These are phyloP conservation scores for Saccharomycopsis malanga DNA, from an alignment of 805 yeast genomes.

Conservation along the genomic window DNA sequence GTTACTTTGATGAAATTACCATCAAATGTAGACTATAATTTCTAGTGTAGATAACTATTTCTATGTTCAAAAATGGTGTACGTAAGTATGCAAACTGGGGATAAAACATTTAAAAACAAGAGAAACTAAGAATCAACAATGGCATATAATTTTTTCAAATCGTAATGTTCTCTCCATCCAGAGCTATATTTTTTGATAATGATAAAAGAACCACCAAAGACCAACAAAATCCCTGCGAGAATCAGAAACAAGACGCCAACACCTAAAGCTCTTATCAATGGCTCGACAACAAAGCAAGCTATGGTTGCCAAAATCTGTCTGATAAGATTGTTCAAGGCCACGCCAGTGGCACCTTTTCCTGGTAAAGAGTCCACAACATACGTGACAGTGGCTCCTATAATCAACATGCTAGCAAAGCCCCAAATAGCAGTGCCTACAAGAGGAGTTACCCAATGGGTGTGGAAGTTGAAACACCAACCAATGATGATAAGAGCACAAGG, in stretches of 20 bases:
- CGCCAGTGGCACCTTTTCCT: slow-evolving; percentile 84
- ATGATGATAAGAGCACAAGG: slow-evolving; percentile 64
- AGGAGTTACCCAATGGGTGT: slow-evolving; percentile 71
- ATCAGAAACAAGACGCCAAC: slow-evolving; percentile 65
- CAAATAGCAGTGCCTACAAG: slow-evolving; percentile 73
- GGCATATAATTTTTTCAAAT: slow-evolving; percentile 51
- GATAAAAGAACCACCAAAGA: slow-evolving; percentile 36
- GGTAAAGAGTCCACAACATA: slow-evolving; percentile 80
- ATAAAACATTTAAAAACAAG: neutral
- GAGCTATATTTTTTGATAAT: slow-evolving; percentile 50
- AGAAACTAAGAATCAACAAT: slow-evolving; percentile 26
- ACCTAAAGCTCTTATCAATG: slow-evolving; percentile 59
- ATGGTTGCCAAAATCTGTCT: slow-evolving; percentile 69
- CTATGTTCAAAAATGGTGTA: too few relatives aligned
- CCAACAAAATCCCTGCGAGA: slow-evolving; percentile 49
- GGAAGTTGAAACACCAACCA: slow-evolving; percentile 74
- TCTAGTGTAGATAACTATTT: too few relatives aligned
- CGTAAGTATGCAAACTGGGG: too few relatives aligned
- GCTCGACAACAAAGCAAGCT: slow-evolving; percentile 71
- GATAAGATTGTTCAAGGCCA: slow-evolving; percentile 71
- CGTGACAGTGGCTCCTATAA: slow-evolving; percentile 74
- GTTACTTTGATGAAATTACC: too few relatives aligned
- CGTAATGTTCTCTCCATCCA: slow-evolving; percentile 57
- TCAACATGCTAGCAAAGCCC: slow-evolving; percentile 79
- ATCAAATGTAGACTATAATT: too few relatives aligned